Conservation (phyloP, 2,329 filamentous ascomycete species). For the Beauveria sp. region DNA sequence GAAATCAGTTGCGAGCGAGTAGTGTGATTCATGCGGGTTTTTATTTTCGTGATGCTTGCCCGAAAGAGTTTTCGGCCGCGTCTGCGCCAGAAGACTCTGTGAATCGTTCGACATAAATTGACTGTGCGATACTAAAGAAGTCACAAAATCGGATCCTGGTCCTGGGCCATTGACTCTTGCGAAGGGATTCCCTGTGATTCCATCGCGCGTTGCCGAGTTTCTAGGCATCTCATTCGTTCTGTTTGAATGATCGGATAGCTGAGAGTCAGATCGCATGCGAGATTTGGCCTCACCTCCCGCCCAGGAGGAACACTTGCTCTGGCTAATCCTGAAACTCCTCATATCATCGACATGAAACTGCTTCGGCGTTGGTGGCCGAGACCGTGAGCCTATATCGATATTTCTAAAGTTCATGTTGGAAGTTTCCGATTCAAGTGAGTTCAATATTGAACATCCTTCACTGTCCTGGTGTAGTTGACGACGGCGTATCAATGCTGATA, state of each 20-base stretch:
- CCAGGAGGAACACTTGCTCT: background rate
- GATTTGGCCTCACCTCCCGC: background rate
- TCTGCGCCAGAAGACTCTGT: background rate
- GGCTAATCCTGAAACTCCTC: background rate
- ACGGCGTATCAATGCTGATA: background rate
- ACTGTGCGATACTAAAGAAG: constrained; percentile 19
- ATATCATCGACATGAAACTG: background rate
- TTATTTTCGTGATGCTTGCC: background rate
- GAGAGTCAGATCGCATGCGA: constrained; percentile 8
- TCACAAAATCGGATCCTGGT: constrained; percentile 19
- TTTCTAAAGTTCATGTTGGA: background rate
- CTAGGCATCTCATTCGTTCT: constrained; percentile 12
- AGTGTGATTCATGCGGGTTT: background rate
- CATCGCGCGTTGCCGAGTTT: constrained; percentile 32
- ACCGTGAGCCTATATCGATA: background rate
- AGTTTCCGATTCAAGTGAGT: background rate
- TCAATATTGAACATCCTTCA: background rate
- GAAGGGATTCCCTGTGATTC: constrained; percentile 49
- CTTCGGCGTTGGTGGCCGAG: background rate
- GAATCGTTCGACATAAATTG: background rate
- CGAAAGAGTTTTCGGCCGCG: background rate
- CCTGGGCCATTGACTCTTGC: constrained; percentile 36
- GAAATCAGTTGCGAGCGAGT: constrained; percentile 16
- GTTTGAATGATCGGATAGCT: constrained; percentile 17
- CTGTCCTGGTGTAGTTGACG: background rate